phyloP scores from a whole-genome alignment of 2,329 filamentous ascomycete species.

The Pyrenophora seminiperda region DNA sequence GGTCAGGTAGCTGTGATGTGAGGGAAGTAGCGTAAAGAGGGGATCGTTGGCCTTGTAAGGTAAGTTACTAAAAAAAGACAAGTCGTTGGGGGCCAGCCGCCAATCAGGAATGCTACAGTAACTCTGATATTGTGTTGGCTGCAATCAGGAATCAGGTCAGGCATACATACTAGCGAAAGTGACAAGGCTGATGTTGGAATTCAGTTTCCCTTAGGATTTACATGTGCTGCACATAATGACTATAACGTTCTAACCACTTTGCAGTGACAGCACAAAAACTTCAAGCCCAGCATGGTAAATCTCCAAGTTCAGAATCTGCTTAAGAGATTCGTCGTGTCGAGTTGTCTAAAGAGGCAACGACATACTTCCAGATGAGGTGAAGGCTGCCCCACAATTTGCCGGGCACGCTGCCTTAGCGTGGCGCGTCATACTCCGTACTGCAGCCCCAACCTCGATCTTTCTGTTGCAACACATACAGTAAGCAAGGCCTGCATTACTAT shows the following conservation, averaged over 20 bases:
- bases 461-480: slow-evolving; percentile 1
- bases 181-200: too few species aligned
- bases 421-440: slow-evolving; percentile 21
- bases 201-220: too few species aligned
- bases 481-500: slow-evolving; percentile 9
- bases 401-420: slow-evolving; percentile 6
- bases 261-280: too few species aligned
- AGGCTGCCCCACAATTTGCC: slow-evolving; percentile 1
- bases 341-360: not conserved
- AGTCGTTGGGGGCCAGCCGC: too few species aligned
- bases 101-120: not conserved
- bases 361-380: not conserved
- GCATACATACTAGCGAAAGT: not conserved
- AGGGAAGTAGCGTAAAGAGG: too few species aligned
- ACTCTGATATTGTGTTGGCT: not conserved
- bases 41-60: too few species aligned
- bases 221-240: too few species aligned
- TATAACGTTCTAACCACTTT: too few species aligned
- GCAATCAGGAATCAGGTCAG: not conserved
- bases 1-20: too few species aligned
- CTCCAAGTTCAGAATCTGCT: not conserved
- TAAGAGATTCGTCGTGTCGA: not conserved
- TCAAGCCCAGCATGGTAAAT: too few species aligned
- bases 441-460: slow-evolving; percentile 11
- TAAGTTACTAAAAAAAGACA: too few species aligned